phyloP scores from a whole-genome alignment of 169 alveolate genomes.

The Plasmodium knowlesi region DNA sequence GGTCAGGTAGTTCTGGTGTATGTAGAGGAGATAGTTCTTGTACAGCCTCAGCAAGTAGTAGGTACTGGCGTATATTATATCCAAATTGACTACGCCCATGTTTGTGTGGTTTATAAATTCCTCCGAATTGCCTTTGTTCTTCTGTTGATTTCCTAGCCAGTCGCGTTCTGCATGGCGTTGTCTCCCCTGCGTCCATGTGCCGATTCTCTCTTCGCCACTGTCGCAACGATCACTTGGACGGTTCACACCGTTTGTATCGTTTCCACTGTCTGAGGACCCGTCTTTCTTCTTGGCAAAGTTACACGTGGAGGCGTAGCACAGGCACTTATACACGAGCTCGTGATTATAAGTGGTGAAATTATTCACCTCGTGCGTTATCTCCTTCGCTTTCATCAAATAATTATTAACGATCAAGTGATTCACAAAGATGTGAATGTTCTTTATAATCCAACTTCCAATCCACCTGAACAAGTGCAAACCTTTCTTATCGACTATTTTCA shows the following conservation, averaged over 20 bases:
- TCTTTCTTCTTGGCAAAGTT: constrained; percentile 8
- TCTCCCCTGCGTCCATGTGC: background rate
- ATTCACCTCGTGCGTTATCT: constrained; percentile 47
- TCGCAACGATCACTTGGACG: background rate
- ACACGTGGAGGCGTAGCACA: constrained; percentile 57
- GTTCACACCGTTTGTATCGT: background rate
- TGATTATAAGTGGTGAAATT: constrained; percentile 69
- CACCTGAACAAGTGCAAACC: constrained; percentile 34
- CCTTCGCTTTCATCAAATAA: constrained; percentile 49
- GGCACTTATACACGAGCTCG: constrained; percentile 29
- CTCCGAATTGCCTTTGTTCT: constrained; percentile 2
- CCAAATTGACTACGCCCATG: constrained; percentile 27
- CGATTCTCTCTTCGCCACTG: background rate
- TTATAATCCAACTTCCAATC: constrained; percentile 47
- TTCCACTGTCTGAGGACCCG: background rate
- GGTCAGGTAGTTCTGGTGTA: constrained; percentile 49
- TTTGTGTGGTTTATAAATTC: constrained; percentile 39
- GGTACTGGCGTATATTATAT: constrained; percentile 15
- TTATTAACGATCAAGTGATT: constrained; percentile 52
- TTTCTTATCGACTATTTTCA: constrained; percentile 44
- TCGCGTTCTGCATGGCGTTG: background rate
- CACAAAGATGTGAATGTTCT: constrained; percentile 20
- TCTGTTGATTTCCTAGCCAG: background rate
- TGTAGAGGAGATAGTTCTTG: constrained; percentile 31
- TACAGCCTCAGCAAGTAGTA: constrained; percentile 44